phyloP scores from a whole-genome alignment of 169 alveolate species.

The Babesia bovis region DNA sequence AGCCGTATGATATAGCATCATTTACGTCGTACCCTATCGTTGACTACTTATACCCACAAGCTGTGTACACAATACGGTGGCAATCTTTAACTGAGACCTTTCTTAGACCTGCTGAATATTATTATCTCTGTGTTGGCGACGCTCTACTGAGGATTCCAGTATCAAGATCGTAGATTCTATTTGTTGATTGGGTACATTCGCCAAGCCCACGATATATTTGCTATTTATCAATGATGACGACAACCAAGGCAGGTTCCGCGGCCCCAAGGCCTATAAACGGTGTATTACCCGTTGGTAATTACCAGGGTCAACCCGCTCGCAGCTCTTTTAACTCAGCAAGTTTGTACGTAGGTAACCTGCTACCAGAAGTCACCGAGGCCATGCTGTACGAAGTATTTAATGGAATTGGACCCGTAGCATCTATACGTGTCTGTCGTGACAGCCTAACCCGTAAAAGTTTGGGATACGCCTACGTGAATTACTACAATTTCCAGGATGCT shows the following conservation, averaged over 20 bases:
- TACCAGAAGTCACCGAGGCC: conserved; percentile 92
- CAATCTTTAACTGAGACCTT: not conserved
- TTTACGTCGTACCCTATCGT: not conserved
- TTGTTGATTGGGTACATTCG: not conserved
- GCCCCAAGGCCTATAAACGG: conserved; percentile 30
- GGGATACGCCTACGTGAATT: conserved; percentile 93
- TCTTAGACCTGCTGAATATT: not conserved
- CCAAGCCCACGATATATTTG: not conserved
- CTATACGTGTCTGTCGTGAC: conserved; percentile 92
- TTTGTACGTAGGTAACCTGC: conserved; percentile 90
- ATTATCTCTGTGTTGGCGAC: not conserved
- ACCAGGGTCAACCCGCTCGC: conserved; percentile 8
- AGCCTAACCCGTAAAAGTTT: conserved; percentile 86
- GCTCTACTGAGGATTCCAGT: not conserved
- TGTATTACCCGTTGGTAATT: conserved; percentile 30
- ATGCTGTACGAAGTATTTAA: conserved; percentile 90
- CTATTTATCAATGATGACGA: conserved; percentile 12
- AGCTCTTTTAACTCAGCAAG: conserved; percentile 81
- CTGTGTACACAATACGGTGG: not conserved
- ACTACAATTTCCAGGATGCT: conserved; percentile 87
- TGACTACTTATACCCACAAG: not conserved
- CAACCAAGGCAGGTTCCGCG: conserved; percentile 16
- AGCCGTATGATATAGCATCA: not conserved
- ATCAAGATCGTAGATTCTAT: not conserved
- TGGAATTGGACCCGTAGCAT: conserved; percentile 90